These are phyloP conservation scores for Dacryopinax spathularia DNA, from an alignment of 768 basidiomycete species.

Conservation along the genomic window DNA sequence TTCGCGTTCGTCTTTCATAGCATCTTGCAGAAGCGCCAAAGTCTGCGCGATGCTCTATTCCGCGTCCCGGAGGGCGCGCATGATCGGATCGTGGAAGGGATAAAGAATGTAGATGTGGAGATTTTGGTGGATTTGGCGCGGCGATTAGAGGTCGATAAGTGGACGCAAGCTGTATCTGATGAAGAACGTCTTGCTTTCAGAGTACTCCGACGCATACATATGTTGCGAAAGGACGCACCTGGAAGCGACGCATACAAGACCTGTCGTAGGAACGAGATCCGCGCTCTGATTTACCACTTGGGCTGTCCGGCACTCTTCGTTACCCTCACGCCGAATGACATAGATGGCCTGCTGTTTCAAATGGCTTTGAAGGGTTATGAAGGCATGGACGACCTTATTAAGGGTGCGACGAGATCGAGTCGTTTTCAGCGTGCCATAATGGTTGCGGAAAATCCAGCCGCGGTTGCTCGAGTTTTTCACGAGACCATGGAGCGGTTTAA, in stretches of 20 bases:
- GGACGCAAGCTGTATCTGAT: slow-evolving; percentile 8
- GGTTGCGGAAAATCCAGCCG: slow-evolving; percentile 29
- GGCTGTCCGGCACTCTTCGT: slow-evolving; percentile 32
- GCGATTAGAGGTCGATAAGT: slow-evolving; percentile 16
- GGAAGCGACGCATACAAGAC: slow-evolving; percentile 23
- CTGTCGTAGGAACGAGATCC: slow-evolving; percentile 29
- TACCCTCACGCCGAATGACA: slow-evolving; percentile 34
- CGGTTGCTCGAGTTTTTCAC: slow-evolving; percentile 32
- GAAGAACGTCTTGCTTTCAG: slow-evolving; percentile 23
- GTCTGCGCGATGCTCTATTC: slow-evolving; percentile 24
- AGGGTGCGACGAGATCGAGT: slow-evolving; percentile 19
- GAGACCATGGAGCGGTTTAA: slow-evolving; percentile 27
- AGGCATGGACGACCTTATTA: slow-evolving; percentile 21
- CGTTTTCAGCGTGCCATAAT: slow-evolving; percentile 22
- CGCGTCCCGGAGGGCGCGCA: slow-evolving; percentile 22
- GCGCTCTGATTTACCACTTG: slow-evolving; percentile 22
- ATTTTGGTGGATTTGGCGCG: slow-evolving; percentile 18
- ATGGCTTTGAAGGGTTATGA: slow-evolving; percentile 27
- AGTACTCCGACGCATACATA: slow-evolving; percentile 17
- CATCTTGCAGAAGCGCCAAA: slow-evolving; percentile 25
- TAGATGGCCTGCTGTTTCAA: slow-evolving; percentile 30
- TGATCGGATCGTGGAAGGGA: slow-evolving; percentile 16
- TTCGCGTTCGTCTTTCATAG: slow-evolving; percentile 33
- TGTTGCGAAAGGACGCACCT: slow-evolving; percentile 13
- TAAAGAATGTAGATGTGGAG: slow-evolving; percentile 19